Conservation (phyloP, 2,329 filamentous ascomycete genomes). For the Xylariales sp. region DNA sequence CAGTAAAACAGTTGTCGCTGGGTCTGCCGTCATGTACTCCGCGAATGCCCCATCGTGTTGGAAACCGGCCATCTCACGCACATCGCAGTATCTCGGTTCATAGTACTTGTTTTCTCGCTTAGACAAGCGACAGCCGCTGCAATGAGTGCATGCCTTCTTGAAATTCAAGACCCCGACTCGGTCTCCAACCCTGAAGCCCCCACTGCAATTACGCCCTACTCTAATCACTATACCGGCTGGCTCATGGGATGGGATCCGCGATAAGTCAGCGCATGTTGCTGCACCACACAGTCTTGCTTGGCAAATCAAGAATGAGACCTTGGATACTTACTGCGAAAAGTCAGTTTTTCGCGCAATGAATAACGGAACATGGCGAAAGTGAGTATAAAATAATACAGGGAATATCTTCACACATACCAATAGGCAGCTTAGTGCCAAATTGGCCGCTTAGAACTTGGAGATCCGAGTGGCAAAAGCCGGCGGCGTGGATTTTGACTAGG, state of each 20-base stretch:
- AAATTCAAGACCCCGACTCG: slow-evolving; percentile 53
- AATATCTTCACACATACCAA: slow-evolving; percentile 24
- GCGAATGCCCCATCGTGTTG: slow-evolving; percentile 20
- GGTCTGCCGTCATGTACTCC: slow-evolving; percentile 17
- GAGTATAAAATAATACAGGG: too few relatives aligned
- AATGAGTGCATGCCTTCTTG: slow-evolving; percentile 18
- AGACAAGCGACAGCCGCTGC: slow-evolving; percentile 11
- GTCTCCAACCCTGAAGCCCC: slow-evolving; percentile 49
- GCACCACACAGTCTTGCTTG: too few relatives aligned
- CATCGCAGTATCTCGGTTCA: slow-evolving; percentile 15
- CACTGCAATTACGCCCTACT: slow-evolving; percentile 43
- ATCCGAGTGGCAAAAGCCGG: slow-evolving; percentile 54
- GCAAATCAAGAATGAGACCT: too few relatives aligned
- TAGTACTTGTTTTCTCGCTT: slow-evolving; percentile 17
- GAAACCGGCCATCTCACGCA: slow-evolving; percentile 16
- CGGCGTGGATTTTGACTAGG: slow-evolving; percentile 50
- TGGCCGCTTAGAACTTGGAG: slow-evolving; percentile 52
- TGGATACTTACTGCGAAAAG: too few relatives aligned
- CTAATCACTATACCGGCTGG: slow-evolving; percentile 50
- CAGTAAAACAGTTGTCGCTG: slow-evolving; percentile 14
- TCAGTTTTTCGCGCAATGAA: too few relatives aligned
- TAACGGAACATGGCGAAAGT: too few relatives aligned
- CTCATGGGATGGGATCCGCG: slow-evolving; percentile 51
- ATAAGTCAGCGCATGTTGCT: too few relatives aligned
- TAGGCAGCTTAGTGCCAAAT: slow-evolving; percentile 46